Evolutionary conservation across 208 protist species (phyloP).

Genomic region (Endotrypanum monterogeii): DNA sequence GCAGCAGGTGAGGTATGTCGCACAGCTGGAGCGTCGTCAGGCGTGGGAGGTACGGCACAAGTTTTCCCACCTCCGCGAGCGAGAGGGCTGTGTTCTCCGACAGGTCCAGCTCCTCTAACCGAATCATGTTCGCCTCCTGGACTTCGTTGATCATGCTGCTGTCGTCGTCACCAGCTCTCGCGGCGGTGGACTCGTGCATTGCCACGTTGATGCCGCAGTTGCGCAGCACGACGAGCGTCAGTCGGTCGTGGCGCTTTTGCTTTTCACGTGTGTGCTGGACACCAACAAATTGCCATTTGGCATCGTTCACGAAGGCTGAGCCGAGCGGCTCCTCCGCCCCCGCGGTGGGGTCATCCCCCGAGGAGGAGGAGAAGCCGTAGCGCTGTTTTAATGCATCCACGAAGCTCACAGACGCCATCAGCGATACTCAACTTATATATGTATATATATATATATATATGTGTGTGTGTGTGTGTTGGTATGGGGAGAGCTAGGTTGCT

Average conservation of each 20-base stretch:
- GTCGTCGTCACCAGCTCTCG: not conserved
- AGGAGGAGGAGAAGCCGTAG: slow-evolving; percentile 78
- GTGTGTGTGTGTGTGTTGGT: too few species aligned
- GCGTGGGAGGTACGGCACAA: slow-evolving; percentile 59
- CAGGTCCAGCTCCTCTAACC: slow-evolving; percentile 75
- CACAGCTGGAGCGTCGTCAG: slow-evolving; percentile 73
- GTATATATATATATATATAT: not conserved
- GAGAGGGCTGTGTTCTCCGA: slow-evolving; percentile 61
- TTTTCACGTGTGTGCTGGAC: slow-evolving; percentile 66
- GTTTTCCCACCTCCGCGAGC: slow-evolving; percentile 49
- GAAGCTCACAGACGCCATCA: slow-evolving; percentile 51
- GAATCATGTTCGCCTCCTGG: slow-evolving; percentile 40
- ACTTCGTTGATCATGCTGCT: slow-evolving; percentile 37
- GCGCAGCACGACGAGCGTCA: slow-evolving; percentile 72
- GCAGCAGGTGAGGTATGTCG: slow-evolving; percentile 50
- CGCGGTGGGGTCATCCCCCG: too few species aligned
- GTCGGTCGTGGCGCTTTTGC: slow-evolving; percentile 60
- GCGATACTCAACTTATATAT: not conserved
- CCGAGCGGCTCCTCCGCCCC: slow-evolving; percentile 32
- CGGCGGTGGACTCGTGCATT: slow-evolving; percentile 30
- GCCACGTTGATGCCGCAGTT: slow-evolving; percentile 58
- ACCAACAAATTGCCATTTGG: slow-evolving; percentile 86
- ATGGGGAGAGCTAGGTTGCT: too few species aligned
- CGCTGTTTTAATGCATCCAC: slow-evolving; percentile 72
- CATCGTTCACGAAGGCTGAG: slow-evolving; percentile 29